These are phyloP conservation scores for Neophaeococcomyces aloes DNA, from an alignment of 2,329 filamentous ascomycete genomes.

Conservation along the genomic window DNA sequence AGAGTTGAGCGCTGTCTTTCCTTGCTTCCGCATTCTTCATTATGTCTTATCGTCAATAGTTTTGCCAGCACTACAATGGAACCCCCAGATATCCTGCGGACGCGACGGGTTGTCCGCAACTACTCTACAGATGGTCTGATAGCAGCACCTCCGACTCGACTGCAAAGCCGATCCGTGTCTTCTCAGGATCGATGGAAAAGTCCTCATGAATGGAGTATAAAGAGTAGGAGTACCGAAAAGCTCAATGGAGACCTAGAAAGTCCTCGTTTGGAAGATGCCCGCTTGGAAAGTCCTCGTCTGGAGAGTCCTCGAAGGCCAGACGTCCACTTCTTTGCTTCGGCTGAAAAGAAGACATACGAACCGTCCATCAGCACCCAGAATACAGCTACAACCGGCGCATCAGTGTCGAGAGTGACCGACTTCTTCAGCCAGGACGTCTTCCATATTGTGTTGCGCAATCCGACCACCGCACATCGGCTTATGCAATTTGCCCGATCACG, in stretches of 20 bases:
- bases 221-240: neutral
- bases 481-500: conserved; percentile 41
- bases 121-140: conserved; percentile 2
- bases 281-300: too few relatives aligned
- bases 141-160: neutral
- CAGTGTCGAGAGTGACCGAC: conserved; percentile 24
- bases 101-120: neutral
- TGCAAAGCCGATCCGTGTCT: neutral
- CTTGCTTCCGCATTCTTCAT: too few relatives aligned
- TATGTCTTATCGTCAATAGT: too few relatives aligned
- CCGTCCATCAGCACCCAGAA: conserved; percentile 10
- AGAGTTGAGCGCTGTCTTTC: too few relatives aligned
- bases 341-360: conserved; percentile 11
- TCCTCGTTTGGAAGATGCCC: too few relatives aligned
- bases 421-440: conserved; percentile 44
- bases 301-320: conserved; percentile 13
- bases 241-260: conserved; percentile 5
- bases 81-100: too few relatives aligned
- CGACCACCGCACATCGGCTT: conserved; percentile 38
- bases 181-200: neutral
- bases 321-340: conserved; percentile 11
- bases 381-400: conserved; percentile 9
- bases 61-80: too few relatives aligned
- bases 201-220: neutral
- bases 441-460: conserved; percentile 41